phyloP scores from a whole-genome alignment of 2,329 filamentous ascomycete species.

The Neophaeococcomyces aloes region DNA sequence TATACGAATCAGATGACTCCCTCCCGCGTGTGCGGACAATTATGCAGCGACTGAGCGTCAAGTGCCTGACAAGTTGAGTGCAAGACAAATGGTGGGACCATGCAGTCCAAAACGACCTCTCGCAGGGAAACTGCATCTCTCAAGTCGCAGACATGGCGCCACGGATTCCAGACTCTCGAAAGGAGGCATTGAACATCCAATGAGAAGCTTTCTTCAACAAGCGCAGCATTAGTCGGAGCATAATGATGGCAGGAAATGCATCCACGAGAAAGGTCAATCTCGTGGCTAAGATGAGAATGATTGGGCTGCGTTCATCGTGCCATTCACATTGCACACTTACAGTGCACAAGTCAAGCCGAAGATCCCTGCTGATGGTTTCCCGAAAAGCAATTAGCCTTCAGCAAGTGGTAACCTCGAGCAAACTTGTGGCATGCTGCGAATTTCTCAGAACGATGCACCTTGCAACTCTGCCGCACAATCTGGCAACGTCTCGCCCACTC shows the following conservation, averaged over 20 bases:
- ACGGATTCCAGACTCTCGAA: neutral
- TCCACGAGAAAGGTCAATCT: neutral
- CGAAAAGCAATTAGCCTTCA: neutral
- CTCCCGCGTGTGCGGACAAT: neutral
- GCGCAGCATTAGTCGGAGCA: neutral
- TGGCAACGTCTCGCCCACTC: constrained; percentile 5
- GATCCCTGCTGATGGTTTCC: constrained; percentile 1
- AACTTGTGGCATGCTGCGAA: neutral
- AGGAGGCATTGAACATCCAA: neutral
- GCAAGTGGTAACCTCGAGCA: neutral
- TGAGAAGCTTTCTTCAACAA: neutral
- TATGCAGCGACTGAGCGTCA: neutral
- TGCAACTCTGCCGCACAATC: constrained; percentile 4
- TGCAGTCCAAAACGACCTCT: constrained; percentile 5
- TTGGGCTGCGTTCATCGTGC: constrained; percentile 7
- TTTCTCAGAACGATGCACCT: constrained; percentile 5
- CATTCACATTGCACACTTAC: constrained; percentile 4
- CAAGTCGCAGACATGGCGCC: constrained; percentile 2
- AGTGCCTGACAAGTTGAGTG: neutral
- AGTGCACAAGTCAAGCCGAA: neutral
- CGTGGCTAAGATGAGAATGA: neutral
- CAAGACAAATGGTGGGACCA: constrained; percentile 1
- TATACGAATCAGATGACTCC: neutral
- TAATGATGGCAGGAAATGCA: neutral
- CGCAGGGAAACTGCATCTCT: constrained; percentile 6